Evolutionary conservation across 306 rosid genomes (phyloP), one percentile per base, ranked within the genome.

Genomic region (Corylus americana): DNA sequence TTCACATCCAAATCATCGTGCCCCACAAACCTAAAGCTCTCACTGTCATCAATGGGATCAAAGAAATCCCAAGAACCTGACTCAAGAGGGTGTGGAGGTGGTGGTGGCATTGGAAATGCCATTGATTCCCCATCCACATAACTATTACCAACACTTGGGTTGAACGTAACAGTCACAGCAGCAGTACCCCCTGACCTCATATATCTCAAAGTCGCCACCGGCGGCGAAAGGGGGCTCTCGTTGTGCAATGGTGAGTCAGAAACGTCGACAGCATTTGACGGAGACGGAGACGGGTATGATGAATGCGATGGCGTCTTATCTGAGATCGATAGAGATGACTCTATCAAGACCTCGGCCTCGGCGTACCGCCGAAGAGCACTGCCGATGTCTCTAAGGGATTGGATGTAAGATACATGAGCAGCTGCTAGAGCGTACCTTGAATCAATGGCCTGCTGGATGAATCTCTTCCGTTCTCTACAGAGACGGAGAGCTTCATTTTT

Each of bases 241-340:
- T 78, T 81, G 62, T 75, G 85, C 82, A 92, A 50, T 0, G 98
- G 97, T 3, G 98, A 95, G 42, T 90, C 97, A 7, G 82, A 85
- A 79, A 79, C 86, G 53, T 95, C 97, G 7, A 87, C 87, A 53
- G 77, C 82, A 35, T 90, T 88, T 0, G 89, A 92, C 1, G 93
- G 97, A 10, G 97, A 87, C 2, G 97, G 98, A 8, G 99, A 93
- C 39, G 92, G 98, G 87, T 83, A 93, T 11, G 97, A 91, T 57
- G 89, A 91, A 78, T 89, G 98, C 66, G 98, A 92, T 1, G 97
- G 97, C 83, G 99, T 92, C 74, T 92, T 92, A 83, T 95, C 97
- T 6, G 98, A 95, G 58, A 85, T 85, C 1, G 94, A 91, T 7
- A 89, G 81, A 78, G 99, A 91, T 0, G 98, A 89, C 80, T 95